Evolutionary conservation across 73 alveolate genomes (phyloP).

Genomic region (Loxodes magnus): DNA sequence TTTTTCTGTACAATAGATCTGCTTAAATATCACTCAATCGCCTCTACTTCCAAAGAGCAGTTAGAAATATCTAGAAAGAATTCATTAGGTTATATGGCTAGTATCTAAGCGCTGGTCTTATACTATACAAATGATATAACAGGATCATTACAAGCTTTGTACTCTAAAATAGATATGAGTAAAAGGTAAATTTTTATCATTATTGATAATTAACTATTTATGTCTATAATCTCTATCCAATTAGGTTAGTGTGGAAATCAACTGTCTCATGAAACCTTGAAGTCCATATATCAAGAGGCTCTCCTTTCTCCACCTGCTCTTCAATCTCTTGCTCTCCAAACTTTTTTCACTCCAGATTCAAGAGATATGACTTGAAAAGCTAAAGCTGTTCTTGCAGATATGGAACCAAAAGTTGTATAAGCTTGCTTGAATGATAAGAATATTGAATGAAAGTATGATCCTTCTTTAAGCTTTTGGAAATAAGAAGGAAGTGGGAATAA

Average conservation of each 20-base stretch:
- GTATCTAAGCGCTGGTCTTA: no score
- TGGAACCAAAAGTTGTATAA: constrained; percentile 68
- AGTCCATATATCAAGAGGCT: constrained; percentile 55
- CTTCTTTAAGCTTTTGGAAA: constrained; percentile 9
- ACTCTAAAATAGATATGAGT: no score
- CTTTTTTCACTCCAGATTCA: constrained; percentile 6
- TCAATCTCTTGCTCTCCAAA: background rate
- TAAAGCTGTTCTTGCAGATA: constrained; percentile 51
- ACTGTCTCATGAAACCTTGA: constrained; percentile 77
- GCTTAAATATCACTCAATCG: no score
- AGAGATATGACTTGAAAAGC: constrained; percentile 15
- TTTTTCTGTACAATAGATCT: no score
- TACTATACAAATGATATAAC: no score
- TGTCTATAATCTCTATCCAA: constrained; percentile 59
- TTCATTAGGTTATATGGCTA: no score
- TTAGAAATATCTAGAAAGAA: no score
- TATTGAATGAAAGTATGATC: constrained; percentile 23
- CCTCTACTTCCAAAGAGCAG: no score
- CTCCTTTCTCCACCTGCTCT: constrained; percentile 13
- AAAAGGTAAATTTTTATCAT: no score
- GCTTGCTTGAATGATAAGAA: constrained; percentile 40
- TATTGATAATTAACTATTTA: no score
- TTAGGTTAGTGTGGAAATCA: constrained; percentile 96
- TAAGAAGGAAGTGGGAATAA: constrained; percentile 67
- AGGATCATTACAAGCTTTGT: no score